A percentile compares a stretch with the other conserved stretches of the same genome.
These are phyloP conservation scores for Arthrobotrys conoides DNA, from an alignment of 2,329 filamentous ascomycete species.

Conservation along the genomic window DNA sequence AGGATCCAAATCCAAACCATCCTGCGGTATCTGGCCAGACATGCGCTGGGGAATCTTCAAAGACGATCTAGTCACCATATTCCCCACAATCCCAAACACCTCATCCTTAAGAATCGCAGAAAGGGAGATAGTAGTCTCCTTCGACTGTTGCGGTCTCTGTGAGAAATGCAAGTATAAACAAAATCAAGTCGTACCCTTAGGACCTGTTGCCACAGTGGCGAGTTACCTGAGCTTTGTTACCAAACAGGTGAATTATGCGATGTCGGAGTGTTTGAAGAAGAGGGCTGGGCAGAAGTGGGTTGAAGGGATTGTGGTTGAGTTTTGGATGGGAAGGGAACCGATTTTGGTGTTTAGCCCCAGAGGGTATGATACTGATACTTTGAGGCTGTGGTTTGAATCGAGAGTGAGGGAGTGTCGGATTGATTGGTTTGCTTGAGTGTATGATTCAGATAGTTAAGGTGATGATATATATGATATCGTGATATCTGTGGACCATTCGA, in stretches of 20 bases:
- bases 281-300: neutral
- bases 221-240: slow-evolving; percentile 29
- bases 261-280: neutral
- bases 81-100: too few species aligned
- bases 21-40: slow-evolving; percentile 38
- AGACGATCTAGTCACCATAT: slow-evolving; percentile 41
- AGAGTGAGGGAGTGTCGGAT: slow-evolving; percentile 2
- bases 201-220: slow-evolving; percentile 4
- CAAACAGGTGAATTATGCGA: slow-evolving; percentile 22
- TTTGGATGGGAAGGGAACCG: slow-evolving; percentile 35
- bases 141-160: slow-evolving; percentile 25
- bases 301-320: slow-evolving; percentile 30
- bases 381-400: slow-evolving; percentile 42
- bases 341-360: slow-evolving; percentile 37
- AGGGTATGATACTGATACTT: slow-evolving; percentile 41
- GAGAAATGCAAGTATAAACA: neutral
- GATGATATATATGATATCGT: too few species aligned
- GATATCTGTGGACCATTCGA: too few species aligned
- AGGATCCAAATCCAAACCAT: neutral
- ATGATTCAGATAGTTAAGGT: too few species aligned
- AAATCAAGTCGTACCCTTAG: slow-evolving; percentile 9
- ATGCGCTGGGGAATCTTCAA: slow-evolving; percentile 37
- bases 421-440: neutral
- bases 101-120: slow-evolving; percentile 20
- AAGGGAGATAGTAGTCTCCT: slow-evolving; percentile 31